Evolutionary conservation across 2,329 filamentous ascomycete genomes (phyloP), one percentile per base, ranked within the genome.

Genomic region (Neofusicoccum kwambonambiense): DNA sequence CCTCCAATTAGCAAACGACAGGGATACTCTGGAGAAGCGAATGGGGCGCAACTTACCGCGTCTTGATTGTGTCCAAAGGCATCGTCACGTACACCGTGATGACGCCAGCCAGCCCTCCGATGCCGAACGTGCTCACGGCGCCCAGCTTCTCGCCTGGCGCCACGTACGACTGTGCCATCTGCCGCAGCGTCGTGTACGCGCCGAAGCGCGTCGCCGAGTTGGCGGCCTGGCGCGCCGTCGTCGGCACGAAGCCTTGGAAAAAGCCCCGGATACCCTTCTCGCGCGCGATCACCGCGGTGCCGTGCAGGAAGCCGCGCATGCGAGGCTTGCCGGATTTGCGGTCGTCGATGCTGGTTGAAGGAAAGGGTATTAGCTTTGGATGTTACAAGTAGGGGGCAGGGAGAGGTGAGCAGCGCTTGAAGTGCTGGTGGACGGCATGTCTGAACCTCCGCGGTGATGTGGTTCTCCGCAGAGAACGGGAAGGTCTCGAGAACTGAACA

Each of bases 171-270:
- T 95, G 91, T 67, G 93, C 95, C 68, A 96, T 81, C 78, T 98
- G 95, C 79, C 92, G 94, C 69, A 97, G 83, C 65, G 89, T 91
- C 2, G 91, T 97, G 79, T 97, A 99, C 52, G 90, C 90, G 17
- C 91, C 90, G 79, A 99, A 99, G 15, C 95, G 87, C 1, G 91
- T 91, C 1, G 95, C 95, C 50, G 90, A 94, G 80, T 99, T 99
- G 70, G 95, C 94, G 12, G 93, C 92, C 79, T 99, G 95, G 60
- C 95, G 86, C 22, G 93, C 93, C 3, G 95, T 98, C 1, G 95
- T 99, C 0, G 95, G 95, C 8, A 96, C 89, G 73, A 99, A 95
- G 27, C 95, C 95, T 76, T 98, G 93, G 85, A 99, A 97, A 83
- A 99, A 98, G 56, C 94, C 95, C 41, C 90, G 86, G 42, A 97